Conservation (phyloP, 345 rosid species). For the Citrus reticulata region DNA sequence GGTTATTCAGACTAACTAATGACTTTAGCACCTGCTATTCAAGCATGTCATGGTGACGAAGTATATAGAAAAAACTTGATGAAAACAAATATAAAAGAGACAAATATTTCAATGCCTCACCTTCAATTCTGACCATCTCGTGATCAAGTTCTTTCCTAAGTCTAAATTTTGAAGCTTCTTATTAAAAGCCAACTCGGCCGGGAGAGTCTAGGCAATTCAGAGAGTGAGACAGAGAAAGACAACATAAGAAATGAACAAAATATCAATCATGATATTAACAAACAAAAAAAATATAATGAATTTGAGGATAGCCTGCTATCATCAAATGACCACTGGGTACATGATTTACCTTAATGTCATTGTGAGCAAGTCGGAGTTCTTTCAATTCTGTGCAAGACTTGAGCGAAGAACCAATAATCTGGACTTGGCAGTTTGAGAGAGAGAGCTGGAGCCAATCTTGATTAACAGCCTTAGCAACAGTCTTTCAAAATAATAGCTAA, state of each 20-base stretch:
- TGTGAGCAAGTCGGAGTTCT: slow-evolving; percentile 85
- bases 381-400: slow-evolving; percentile 71
- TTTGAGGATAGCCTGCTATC: background rate
- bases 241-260: background rate
- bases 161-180: slow-evolving; percentile 74
- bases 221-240: background rate
- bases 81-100: background rate
- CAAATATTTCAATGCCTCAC: slow-evolving; percentile 26
- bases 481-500: background rate
- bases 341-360: slow-evolving; percentile 60
- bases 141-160: slow-evolving; percentile 81
- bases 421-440: slow-evolving; percentile 75
- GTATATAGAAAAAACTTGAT: background rate
- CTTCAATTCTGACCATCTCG: slow-evolving; percentile 70
- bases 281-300: background rate
- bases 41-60: slow-evolving; percentile 1
- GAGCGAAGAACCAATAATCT: slow-evolving; percentile 63
- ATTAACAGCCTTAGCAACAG: background rate
- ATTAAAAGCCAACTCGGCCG: slow-evolving; percentile 62
- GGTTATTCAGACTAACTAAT: no score
- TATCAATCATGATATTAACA: background rate
- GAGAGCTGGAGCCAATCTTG: slow-evolving; percentile 53
- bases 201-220: slow-evolving; percentile 52
- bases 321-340: background rate
- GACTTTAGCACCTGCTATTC: background rate